A percentile compares a stretch with the other conserved stretches of the same genome.
Conservation (phyloP, 1,139 yeast species). For the Hyphopichia wangnamkhiaoensis region DNA sequence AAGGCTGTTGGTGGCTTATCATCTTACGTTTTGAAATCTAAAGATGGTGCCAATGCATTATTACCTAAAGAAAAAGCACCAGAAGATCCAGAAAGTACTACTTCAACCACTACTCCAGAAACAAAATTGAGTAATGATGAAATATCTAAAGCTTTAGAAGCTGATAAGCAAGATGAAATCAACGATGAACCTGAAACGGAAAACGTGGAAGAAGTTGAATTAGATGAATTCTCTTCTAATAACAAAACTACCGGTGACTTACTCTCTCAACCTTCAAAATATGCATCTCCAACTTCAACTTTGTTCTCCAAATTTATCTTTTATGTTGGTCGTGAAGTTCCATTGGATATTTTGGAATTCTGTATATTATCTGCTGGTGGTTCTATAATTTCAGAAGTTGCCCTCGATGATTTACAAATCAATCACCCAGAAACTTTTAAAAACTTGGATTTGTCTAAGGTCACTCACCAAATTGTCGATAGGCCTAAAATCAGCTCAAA, state of each 20-base stretch:
- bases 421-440: conserved; percentile 41
- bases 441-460: conserved; percentile 60
- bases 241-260: conserved; percentile 73
- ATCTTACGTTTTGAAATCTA: conserved; percentile 64
- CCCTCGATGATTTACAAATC: conserved; percentile 69
- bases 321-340: conserved; percentile 93
- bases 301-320: conserved; percentile 77
- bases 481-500: conserved; percentile 78
- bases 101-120: conserved; percentile 26
- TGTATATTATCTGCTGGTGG: conserved; percentile 89
- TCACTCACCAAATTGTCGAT: conserved; percentile 94
- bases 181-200: conserved; percentile 43
- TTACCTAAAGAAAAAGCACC: conserved; percentile 34
- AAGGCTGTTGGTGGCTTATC: conserved; percentile 91
- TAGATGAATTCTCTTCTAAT: conserved; percentile 71
- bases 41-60: conserved; percentile 41
- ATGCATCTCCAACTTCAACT: conserved; percentile 56
- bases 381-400: conserved; percentile 78
- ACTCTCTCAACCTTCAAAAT: conserved; percentile 76
- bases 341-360: conserved; percentile 87
- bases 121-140: conserved; percentile 47
- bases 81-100: conserved; percentile 12
- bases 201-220: conserved; percentile 43
- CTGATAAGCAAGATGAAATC: conserved; percentile 44
- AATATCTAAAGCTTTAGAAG: conserved; percentile 51